Conservation (phyloP, 805 yeast genomes). For the Kazachstania kunashirensis region DNA sequence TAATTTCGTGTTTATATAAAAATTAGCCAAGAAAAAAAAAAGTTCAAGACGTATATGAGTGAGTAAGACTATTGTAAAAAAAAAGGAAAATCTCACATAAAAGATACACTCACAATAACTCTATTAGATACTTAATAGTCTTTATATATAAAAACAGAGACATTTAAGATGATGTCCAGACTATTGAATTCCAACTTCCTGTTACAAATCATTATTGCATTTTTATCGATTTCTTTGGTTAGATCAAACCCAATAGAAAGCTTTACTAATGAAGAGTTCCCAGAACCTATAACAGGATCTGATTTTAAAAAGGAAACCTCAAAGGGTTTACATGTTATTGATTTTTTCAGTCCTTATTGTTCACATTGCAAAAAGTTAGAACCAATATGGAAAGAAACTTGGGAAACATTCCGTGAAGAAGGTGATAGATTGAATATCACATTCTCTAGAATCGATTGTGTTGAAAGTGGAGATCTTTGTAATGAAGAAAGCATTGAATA, state of each 20-base stretch:
- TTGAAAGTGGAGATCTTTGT: conserved; percentile 81
- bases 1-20: not conserved
- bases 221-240: too few species aligned
- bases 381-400: conserved; percentile 74
- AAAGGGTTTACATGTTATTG: conserved; percentile 61
- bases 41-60: too few species aligned
- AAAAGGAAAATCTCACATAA: too few species aligned
- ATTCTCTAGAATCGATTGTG: conserved; percentile 77
- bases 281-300: conserved; percentile 40
- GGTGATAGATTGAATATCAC: conserved; percentile 35
- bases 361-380: conserved; percentile 69
- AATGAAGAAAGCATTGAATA: conserved; percentile 46
- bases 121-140: too few species aligned
- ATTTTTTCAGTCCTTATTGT: conserved; percentile 87
- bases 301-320: conserved; percentile 43
- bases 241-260: too few species aligned
- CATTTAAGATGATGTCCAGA: too few species aligned
- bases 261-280: conserved; percentile 26
- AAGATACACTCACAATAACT: too few species aligned
- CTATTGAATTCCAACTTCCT: too few species aligned
- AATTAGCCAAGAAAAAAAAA: not conserved
- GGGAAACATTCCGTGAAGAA: conserved; percentile 38
- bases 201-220: too few species aligned
- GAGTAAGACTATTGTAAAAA: too few species aligned
- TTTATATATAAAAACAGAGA: too few species aligned